Evolutionary conservation across 805 yeast genomes (phyloP), one percentile per base, ranked within the genome.

Genomic region (Saccharomycopsis fermentans): DNA sequence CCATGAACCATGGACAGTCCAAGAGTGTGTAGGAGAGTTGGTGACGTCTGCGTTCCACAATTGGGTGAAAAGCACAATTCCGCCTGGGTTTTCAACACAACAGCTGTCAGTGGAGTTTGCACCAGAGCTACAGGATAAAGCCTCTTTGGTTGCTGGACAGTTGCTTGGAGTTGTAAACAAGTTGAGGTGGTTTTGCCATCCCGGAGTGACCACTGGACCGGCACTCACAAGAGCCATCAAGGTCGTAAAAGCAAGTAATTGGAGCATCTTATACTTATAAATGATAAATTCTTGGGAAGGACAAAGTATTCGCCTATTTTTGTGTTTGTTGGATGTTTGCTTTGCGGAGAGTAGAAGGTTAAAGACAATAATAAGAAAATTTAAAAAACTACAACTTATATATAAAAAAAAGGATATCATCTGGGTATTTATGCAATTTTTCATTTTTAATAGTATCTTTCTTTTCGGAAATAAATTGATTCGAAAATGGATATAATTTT

Each of bases 31-130:
- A 1, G 89, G 88, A 4, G 94, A 94, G 55, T 82, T 74, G 0
- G 88, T 79, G 0, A 94, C 91, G 60, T 74, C 71, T 67, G 86
- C 87, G 71, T 91, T 96, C 97, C 97, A 91, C 73, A 91, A 90
- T 68, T 91, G 98, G 0, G 97, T 87, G 68, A 82, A 87, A 55
- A 91, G 71, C 39, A 91, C 74, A 16, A 89, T 77, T 5, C 97
- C 97, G 53, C 95, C 92, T 9, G 91, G 91, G 54, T 81, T 79
- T 67, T 90, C 96, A 69, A 84, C 88, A 71, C 97, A 91, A 68
- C 97, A 91, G 2, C 81, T 68, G 68, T 89, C 83, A 1, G 73
- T 76, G 0, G 87, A 78, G 4, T 74, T 67, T 64, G 47, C 55
- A 14, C 12, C n/a, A 3, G 36, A 54, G 19, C 56, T 51, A 26